These are phyloP conservation scores for Fusarium verrucosum DNA, from an alignment of 2,329 filamentous ascomycete genomes.

Conservation along the genomic window DNA sequence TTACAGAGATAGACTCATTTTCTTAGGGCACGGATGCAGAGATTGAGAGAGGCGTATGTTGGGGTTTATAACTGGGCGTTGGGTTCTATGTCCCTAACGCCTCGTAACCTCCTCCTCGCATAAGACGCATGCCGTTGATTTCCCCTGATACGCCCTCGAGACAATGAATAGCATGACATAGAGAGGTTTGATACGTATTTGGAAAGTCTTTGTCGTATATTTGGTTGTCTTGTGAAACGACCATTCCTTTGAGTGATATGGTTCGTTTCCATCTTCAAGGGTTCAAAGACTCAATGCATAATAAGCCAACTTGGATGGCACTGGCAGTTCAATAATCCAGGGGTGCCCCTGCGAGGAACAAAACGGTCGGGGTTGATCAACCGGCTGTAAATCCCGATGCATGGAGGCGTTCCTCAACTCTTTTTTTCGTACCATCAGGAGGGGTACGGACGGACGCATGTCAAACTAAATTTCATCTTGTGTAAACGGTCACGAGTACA, in stretches of 20 bases:
- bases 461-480: background rate
- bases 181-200: background rate
- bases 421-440: conserved; percentile 12
- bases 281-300: conserved; percentile 18
- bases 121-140: conserved; percentile 21
- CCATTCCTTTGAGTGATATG: background rate
- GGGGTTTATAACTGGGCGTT: conserved; percentile 19
- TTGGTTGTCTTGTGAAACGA: conserved; percentile 1
- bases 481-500: background rate
- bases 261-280: background rate
- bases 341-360: conserved; percentile 30
- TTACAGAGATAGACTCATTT: background rate
- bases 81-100: conserved; percentile 13
- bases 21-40: background rate
- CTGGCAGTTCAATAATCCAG: conserved; percentile 11
- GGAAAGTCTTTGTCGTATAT: background rate
- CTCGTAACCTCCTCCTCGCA: conserved; percentile 31
- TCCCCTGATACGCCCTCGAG: conserved; percentile 9
- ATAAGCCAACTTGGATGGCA: conserved; percentile 14
- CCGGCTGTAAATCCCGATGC: conserved; percentile 28
- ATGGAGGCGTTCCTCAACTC: conserved; percentile 20
- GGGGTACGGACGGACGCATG: background rate
- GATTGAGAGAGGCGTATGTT: background rate
- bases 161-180: conserved; percentile 1
- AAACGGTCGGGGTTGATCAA: conserved; percentile 20